phyloP scores from a whole-genome alignment of 225 moss, liverwort and hornwort genomes.

The Marchantia polymorpha region DNA sequence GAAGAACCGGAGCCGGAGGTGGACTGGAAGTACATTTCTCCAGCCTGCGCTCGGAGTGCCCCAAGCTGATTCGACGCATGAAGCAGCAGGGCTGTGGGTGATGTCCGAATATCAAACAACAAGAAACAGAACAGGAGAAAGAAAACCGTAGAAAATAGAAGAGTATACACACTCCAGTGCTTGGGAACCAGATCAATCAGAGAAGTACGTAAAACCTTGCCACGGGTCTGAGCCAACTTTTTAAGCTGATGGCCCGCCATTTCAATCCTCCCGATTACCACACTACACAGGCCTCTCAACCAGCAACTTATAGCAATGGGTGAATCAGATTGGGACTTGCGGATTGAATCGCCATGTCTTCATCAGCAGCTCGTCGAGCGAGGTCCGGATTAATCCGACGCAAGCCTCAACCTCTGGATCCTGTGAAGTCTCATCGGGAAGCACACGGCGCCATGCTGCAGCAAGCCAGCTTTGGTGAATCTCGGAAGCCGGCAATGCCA shows the following conservation, averaged over 20 bases:
- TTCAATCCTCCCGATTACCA: neutral
- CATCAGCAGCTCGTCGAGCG: neutral
- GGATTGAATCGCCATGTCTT: neutral
- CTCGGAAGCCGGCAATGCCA: neutral
- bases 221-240: conserved; percentile 38
- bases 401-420: neutral
- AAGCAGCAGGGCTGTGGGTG: conserved; percentile 31
- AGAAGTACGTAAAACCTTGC: neutral
- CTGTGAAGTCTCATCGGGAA: neutral
- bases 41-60: conserved; percentile 35
- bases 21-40: conserved; percentile 21
- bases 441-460: neutral
- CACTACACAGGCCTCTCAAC: neutral
- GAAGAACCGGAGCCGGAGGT: neutral
- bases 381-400: neutral
- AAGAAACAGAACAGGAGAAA: conserved; percentile 30
- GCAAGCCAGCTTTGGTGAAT: neutral
- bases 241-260: conserved; percentile 48
- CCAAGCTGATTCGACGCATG: conserved; percentile 28
- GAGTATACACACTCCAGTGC: conserved; percentile 32
- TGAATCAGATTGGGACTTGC: neutral
- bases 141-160: conserved; percentile 27
- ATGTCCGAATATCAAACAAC: conserved; percentile 35
- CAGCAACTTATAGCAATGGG: neutral
- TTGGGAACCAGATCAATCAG: conserved; percentile 28